Base-by-base conservation (phyloP, 352 stramenopile genomes). In the Lagenidium giganteum region DNA sequence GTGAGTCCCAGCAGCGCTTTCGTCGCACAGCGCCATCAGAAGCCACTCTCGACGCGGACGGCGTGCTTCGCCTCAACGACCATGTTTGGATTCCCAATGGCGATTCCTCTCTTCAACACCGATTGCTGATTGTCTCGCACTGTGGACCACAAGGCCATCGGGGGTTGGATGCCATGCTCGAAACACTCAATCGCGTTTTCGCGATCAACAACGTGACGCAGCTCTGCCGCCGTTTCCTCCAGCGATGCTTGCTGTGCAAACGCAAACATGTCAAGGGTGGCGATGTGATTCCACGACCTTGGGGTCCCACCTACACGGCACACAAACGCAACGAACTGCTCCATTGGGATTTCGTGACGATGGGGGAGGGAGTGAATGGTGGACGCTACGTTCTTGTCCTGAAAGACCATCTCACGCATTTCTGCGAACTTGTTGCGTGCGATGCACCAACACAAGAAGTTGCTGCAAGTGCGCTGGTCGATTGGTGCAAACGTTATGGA, bases 271-370 rank as follows among this genome's bases (percentile, higher is more conserved):
- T 39, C 17, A 56, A 55, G 28, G 45, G 50, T 13, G 43, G 33
- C 16, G 50, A 43, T 2, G 27, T 47, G 18, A 58, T 59, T 39
- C 50, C 46, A 31, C 14, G 32, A 20, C 43, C 29, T 9, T 45
- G 34, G 13, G 5, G 4, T n/a, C 5, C 34, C 7, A 4, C 24
- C 7, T 14, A 21, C 17, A 12, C 46, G 8, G 36, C 23, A 7
- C 41, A 34, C 8, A 17, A 23, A n/a, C 51, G 33, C 28, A 67
- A 67, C 16, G 40, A 57, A 21, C 33, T 43, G 18, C 25, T 63
- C 4, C 47, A 63, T 20, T 66, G 49, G 25, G 57, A 72, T 14
- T 68, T 60, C 29, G 24, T 66, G 17, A 63, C 51, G 16, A 34
- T 72, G 23, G 54, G 57, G 1, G 39, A 62, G 12, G 44, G 38